Conservation (phyloP, 2,329 filamentous ascomycete species). For the Colletotrichum euphorbiae region DNA sequence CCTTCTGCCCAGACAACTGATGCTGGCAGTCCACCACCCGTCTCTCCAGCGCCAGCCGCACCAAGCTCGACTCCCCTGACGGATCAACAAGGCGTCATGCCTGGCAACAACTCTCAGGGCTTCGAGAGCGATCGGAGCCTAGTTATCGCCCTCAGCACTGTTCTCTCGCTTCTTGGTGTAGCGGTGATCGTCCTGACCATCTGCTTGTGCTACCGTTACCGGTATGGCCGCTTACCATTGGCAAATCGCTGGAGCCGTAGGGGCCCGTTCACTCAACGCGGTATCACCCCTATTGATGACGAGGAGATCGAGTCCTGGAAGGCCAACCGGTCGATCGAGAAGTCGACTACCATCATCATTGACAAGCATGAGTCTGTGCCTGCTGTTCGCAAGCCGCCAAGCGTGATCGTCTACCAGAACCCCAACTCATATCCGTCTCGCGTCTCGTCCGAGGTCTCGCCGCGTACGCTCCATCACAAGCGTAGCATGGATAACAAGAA, state of each 20-base stretch:
- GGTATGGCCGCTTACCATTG: constrained; percentile 52
- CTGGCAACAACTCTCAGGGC: constrained; percentile 17
- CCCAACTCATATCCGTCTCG: constrained; percentile 36
- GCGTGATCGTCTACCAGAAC: constrained; percentile 66
- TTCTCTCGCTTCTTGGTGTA: constrained; percentile 59
- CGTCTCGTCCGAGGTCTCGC: constrained; percentile 24
- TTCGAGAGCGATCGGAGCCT: constrained; percentile 53
- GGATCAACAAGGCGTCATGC: constrained; percentile 27
- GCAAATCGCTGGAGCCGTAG: constrained; percentile 48
- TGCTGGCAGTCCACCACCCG: constrained; percentile 17
- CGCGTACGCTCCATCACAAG: constrained; percentile 31
- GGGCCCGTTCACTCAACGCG: constrained; percentile 60
- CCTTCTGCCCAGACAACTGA: constrained; percentile 25
- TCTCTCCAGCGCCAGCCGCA: constrained; percentile 17
- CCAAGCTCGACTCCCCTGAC: constrained; percentile 31
- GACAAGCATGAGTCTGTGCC: constrained; percentile 51
- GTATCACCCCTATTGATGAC: constrained; percentile 71
- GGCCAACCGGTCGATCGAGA: constrained; percentile 46
- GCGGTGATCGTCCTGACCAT: constrained; percentile 50
- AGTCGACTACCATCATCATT: constrained; percentile 44
- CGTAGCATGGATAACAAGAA: constrained; percentile 47
- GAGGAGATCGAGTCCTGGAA: constrained; percentile 76
- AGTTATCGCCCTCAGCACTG: constrained; percentile 63
- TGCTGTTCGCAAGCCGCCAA: constrained; percentile 59
- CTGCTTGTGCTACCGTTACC: constrained; percentile 54